Evolutionary conservation across 108 stramenopile genomes (phyloP), one percentile per base, ranked within the genome.

Genomic region (Skeletonema marinoi): DNA sequence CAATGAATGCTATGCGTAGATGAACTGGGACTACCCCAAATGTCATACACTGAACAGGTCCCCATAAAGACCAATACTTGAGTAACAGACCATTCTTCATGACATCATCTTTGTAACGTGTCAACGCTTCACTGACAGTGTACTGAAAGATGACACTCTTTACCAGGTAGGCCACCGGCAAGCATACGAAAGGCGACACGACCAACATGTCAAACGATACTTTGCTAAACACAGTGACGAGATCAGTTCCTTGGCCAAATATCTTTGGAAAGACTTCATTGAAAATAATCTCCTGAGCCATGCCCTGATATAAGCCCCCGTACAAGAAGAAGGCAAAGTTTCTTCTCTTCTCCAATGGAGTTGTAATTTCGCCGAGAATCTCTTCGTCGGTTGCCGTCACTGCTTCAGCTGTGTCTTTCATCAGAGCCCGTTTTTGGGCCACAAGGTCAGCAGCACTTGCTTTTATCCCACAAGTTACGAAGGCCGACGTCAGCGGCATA

Each of bases 221-320:
- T 68, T 88, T 89, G 32, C 42, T 73, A 17, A 78, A 13, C 25
- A 88, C 88, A 5, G 77, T 77, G 1, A 48, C 16, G 13, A 67
- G 4, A 12, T 66, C 74, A 4, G 80, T 75, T 11, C 78, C 83
- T 25, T 65, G 59, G 2, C 91, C 91, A 75, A 92, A 89, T 36
- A 82, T 64, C 1, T 61, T 4, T 13, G 91, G 85, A 42, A 80
- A 88, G 5, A 89, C 12, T 65, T 86, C 77, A 48, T 88, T 88
- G 79, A 87, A 89, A 10, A 87, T 85, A 29, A 80, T 83, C 58
- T 92, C 85, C 44, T 85, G 86, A 1, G 61, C 70, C 61, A 88
- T 56, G 32, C 90, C 90, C 74, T 92, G 88, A 68, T 92, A 92
- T 11, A 92, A 13, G 10, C 77, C 77, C 11, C 88, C 88, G 50